A percentile compares a stretch with the other conserved stretches of the same genome.
Evolutionary conservation across 2,329 filamentous ascomycete species (phyloP).

Genomic region (Ophiostoma ips): DNA sequence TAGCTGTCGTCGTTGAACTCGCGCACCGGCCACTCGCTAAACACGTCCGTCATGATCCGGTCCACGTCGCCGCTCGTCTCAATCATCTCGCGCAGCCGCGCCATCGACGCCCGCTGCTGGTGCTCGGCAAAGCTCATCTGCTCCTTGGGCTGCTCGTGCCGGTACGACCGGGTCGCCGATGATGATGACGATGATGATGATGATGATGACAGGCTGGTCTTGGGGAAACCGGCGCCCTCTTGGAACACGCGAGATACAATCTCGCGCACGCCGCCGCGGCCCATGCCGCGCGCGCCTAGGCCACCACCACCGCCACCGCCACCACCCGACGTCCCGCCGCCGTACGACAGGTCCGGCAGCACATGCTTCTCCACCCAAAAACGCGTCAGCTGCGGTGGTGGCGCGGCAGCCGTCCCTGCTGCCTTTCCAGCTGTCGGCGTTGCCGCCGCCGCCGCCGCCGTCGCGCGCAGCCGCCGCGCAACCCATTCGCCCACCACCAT

Average conservation of each 20-base stretch:
- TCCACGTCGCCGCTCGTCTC: slow-evolving; percentile 68
- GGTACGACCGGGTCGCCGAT: slow-evolving; percentile 28
- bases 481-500: slow-evolving; percentile 86
- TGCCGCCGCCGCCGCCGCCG: slow-evolving; percentile 22
- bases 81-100: slow-evolving; percentile 59
- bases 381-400: slow-evolving; percentile 44
- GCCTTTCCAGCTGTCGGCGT: too few relatives aligned
- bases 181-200: slow-evolving; percentile 19
- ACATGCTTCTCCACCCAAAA: slow-evolving; percentile 67
- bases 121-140: slow-evolving; percentile 60
- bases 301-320: slow-evolving; percentile 32
- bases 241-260: slow-evolving; percentile 67
- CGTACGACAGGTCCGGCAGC: slow-evolving; percentile 51
- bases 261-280: slow-evolving; percentile 58
- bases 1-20: slow-evolving; percentile 88
- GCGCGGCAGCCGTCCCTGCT: slow-evolving; percentile 18
- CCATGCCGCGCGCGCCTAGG: slow-evolving; percentile 55
- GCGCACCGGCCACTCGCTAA: slow-evolving; percentile 71
- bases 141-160: slow-evolving; percentile 39
- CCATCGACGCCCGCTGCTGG: slow-evolving; percentile 57
- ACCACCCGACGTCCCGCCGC: slow-evolving; percentile 28
- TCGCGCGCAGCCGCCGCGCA: slow-evolving; percentile 50
- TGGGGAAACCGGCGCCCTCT: slow-evolving; percentile 62
- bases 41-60: slow-evolving; percentile 69
- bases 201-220: slow-evolving; percentile 18